Conservation (phyloP, 2,329 filamentous ascomycete species). For the Aspergillus quadrilineatus region DNA sequence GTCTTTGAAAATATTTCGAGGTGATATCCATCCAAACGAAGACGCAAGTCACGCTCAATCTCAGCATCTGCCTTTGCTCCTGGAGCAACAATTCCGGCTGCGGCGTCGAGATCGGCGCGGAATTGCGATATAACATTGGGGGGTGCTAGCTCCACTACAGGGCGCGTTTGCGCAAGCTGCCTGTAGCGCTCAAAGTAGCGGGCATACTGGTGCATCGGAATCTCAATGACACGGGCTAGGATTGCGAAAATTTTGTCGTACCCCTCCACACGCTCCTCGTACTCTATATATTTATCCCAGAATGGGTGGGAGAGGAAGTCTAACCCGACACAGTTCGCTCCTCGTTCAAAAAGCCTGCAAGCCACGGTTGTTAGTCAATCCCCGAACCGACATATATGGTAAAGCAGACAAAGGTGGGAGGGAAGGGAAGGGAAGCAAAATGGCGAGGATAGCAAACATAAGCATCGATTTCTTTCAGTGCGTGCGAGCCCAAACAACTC, state of each 20-base stretch:
- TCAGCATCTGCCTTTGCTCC: slow-evolving; percentile 68
- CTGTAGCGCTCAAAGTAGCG: slow-evolving; percentile 92
- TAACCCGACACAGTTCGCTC: slow-evolving; percentile 76
- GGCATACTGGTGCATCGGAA: slow-evolving; percentile 94
- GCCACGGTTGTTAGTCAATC: slow-evolving; percentile 40
- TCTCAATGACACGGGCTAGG: slow-evolving; percentile 75
- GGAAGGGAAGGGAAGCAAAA: slow-evolving; percentile 30
- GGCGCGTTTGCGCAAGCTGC: slow-evolving; percentile 68
- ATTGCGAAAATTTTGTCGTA: slow-evolving; percentile 83
- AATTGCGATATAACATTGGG: slow-evolving; percentile 67
- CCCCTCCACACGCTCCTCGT: slow-evolving; percentile 85
- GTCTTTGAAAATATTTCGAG: slow-evolving; percentile 78
- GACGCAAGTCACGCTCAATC: slow-evolving; percentile 76
- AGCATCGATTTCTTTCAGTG: slow-evolving; percentile 38
- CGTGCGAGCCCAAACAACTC: slow-evolving; percentile 39
- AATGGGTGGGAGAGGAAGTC: slow-evolving; percentile 95
- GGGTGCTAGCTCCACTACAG: slow-evolving; percentile 70
- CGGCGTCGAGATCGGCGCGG: slow-evolving; percentile 66
- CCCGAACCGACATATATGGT: slow-evolving; percentile 10
- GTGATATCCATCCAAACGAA: slow-evolving; percentile 76
- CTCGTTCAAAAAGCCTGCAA: slow-evolving; percentile 84
- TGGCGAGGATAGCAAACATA: slow-evolving; percentile 50
- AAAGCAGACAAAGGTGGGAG: slow-evolving; percentile 31
- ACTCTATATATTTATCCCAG: slow-evolving; percentile 99
- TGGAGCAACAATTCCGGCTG: slow-evolving; percentile 43